phyloP scores from a whole-genome alignment of 495 filamentous ascomycete species.

The Penicillium macrosclerotiorum region DNA sequence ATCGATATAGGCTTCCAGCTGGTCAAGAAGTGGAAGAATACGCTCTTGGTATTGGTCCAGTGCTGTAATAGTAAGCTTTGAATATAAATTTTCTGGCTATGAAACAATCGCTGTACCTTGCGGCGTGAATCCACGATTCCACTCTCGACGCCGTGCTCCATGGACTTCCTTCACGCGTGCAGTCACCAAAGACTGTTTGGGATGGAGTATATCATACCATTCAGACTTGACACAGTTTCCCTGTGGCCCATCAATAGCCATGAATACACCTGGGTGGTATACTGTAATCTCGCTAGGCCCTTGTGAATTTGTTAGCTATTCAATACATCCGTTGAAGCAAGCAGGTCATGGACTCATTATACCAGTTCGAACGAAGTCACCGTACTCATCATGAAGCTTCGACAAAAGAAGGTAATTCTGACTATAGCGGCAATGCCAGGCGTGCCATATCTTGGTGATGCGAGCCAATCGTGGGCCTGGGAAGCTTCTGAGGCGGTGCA shows the following conservation, averaged over 20 bases:
- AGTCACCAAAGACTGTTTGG: conserved; percentile 37
- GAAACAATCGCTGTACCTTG: conserved; percentile 18
- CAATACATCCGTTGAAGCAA: not conserved
- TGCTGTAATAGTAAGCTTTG: conserved; percentile 8
- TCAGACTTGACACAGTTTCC: conserved; percentile 34
- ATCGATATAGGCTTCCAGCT: conserved; percentile 10
- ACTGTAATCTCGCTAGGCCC: conserved; percentile 38
- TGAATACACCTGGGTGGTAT: conserved; percentile 28
- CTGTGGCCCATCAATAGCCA: conserved; percentile 28
- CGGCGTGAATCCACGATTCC: conserved; percentile 34
- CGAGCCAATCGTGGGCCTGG: conserved; percentile 39
- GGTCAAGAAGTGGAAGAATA: conserved; percentile 21
- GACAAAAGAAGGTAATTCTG: conserved; percentile 35
- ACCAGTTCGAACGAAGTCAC: conserved; percentile 42
- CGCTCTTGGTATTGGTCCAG: conserved; percentile 24
- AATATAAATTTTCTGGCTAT: no score
- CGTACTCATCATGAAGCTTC: conserved; percentile 29
- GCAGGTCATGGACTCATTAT: no score
- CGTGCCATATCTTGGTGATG: conserved; percentile 49
- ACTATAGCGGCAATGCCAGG: conserved; percentile 26
- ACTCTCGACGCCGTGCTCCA: conserved; percentile 28
- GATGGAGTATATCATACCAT: conserved; percentile 47
- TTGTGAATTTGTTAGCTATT: conserved; percentile 4
- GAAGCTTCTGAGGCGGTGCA: conserved; percentile 36
- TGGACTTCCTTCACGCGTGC: conserved; percentile 30